Conservation (phyloP, 1,139 yeast species). For the Komagataea norvegica region DNA sequence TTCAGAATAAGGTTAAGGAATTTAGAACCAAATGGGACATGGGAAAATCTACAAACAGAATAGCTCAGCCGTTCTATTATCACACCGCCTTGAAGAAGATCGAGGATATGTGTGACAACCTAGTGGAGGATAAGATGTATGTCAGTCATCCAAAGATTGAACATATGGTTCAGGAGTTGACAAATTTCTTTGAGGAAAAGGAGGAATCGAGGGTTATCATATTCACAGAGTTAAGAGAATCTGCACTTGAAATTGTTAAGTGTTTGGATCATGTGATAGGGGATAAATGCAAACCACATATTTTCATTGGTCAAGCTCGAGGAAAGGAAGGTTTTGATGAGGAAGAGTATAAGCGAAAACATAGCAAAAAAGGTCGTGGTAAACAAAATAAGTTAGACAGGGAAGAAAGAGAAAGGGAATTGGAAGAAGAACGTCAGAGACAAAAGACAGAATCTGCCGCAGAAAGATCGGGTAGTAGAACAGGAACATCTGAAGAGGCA, state of each 20-base stretch:
- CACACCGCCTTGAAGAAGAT: slow-evolving; percentile 45
- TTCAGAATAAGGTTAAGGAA: slow-evolving; percentile 52
- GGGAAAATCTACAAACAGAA: slow-evolving; percentile 47
- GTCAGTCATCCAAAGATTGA: slow-evolving; percentile 77
- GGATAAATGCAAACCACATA: slow-evolving; percentile 60
- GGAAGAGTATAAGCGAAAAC: slow-evolving; percentile 38
- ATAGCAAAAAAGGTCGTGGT: slow-evolving; percentile 37
- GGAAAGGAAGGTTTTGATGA: slow-evolving; percentile 63
- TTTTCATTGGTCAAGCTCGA: slow-evolving; percentile 82
- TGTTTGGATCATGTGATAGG: slow-evolving; percentile 46
- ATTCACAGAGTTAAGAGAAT: slow-evolving; percentile 83
- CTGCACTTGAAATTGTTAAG: slow-evolving; percentile 81
- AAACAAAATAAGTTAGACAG: slow-evolving; percentile 33
- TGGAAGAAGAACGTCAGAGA: slow-evolving; percentile 25
- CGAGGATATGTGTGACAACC: slow-evolving; percentile 40
- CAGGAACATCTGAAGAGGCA: slow-evolving; percentile 40
- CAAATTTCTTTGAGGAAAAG: slow-evolving; percentile 44
- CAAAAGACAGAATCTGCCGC: slow-evolving; percentile 29
- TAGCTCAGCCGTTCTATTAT: slow-evolving; percentile 55
- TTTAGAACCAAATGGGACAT: slow-evolving; percentile 51
- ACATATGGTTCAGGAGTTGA: slow-evolving; percentile 52
- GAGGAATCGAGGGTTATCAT: slow-evolving; percentile 70
- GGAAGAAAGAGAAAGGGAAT: slow-evolving; percentile 28
- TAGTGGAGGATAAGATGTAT: slow-evolving; percentile 38
- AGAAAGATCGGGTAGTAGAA: slow-evolving; percentile 32